Evolutionary conservation across 495 filamentous ascomycete species (phyloP), one percentile per base, ranked within the genome.

Genomic region (Aspergillus haitiensis): DNA sequence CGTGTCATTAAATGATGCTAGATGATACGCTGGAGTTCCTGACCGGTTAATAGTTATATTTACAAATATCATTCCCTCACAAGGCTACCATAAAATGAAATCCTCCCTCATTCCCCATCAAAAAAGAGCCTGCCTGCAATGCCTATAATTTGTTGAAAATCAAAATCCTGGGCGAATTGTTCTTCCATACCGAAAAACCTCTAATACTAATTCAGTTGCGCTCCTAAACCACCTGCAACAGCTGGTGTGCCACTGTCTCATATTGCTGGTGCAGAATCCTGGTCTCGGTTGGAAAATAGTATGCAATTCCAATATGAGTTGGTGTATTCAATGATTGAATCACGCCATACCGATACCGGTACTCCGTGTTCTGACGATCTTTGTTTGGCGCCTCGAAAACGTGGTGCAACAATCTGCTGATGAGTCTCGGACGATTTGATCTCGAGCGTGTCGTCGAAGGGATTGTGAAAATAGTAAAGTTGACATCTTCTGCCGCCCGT

Each of bases 1-100:
- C 64, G 46, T 78, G 73, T 63, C 64, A 82, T 73, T 77, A 51
- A 73, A 7, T 18, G 55, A 37, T 44, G 9, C 32, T 11, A 55
- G 16, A 55, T 27, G 37, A 40, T 8, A 40, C 9, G 37, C 3
- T 10, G 0, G 10, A 7, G 10, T 40, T 40, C 37, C 0, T 40
- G 37, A 11, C 21, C 3, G 21, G 21, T 27, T 27, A 1, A 40
- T 40, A 40, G 2, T 40, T 0, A n/a, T 6, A 8, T 40, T 27
- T 27, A 27, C 21, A 27, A 27, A 27, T 27, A 27, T 27, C 3
- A 27, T 27, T 27, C 21, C 3, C 21, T 3, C 21, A 27, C 1
- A 27, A 40, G 37, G 7, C 37, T 7, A n/a, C 37, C 21, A 27
- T 27, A 27, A 3, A 27, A 27, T 27, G 21, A 27, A 27, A 27